Base-by-base conservation (phyloP, 2,329 filamentous ascomycete genomes). In the Fusarium sororula region DNA sequence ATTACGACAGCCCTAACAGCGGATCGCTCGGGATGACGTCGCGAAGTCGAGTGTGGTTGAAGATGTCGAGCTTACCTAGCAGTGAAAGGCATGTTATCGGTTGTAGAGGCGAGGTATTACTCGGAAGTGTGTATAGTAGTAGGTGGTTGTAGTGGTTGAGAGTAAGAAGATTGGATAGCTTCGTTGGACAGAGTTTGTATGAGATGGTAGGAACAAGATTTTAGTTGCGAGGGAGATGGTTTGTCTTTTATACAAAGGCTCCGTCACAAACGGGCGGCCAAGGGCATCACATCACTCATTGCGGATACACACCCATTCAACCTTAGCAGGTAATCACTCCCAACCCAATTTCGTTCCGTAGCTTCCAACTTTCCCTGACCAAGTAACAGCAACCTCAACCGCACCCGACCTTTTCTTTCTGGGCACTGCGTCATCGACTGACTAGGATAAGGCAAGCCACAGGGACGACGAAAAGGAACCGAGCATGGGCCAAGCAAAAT, bases 1-100 rank as follows among this genome's bases (percentile, higher is more conserved):
- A 39, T 56, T 50, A 63, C 59, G 55, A 71, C 54, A 66, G 53
- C 42, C 42, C 41, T 45, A 59, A 32, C 47, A 59, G 45, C 75
- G 73, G 74, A 76, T 71, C 56, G 55, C 56, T 65, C 77, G 74
- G 72, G 58, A 76, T 73, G 72, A 61, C 62, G 62, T 75, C 48
- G 64, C 41, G 22, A 44, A 47, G 37, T 50, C 37, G 59, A 50
- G n/a, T 44, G n/a, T 54, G 51, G 47, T 59, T 48, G 45, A 47
- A 30, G 41, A 61, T 22, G 56, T 57, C 39, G 60, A 68, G 72
- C 85, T 82, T 87, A 89, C 88, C 87, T 89, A 57, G 83, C 85
- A 79, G 88, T 90, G 86, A 90, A 88, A 84, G 88, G 81, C 88
- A 90, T 90, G 74, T 64, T 88, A 84, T 69, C 69, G 75, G 71